Percentiles rank a stretch among this genome's conserved stretches.
Evolutionary conservation across 345 rosid genomes (phyloP).

Genomic region (Citrus hindsii): DNA sequence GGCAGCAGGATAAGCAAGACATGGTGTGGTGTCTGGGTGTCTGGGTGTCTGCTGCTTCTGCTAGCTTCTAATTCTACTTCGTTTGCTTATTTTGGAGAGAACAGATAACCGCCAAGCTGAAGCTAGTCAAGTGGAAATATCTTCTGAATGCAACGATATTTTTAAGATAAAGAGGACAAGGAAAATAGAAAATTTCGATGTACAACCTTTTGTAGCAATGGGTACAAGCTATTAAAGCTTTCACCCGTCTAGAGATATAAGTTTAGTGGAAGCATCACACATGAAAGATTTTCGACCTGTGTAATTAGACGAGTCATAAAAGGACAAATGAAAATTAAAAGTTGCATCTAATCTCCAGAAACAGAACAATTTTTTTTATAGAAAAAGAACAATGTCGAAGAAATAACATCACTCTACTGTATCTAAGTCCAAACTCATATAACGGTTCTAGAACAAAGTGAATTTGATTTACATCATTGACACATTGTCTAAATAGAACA

Average conservation of each 20-base stretch:
- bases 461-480: background rate
- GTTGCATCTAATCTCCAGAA: no score
- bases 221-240: background rate
- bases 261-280: no score
- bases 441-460: background rate
- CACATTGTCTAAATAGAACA: background rate
- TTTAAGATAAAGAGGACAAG: background rate
- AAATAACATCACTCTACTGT: no score
- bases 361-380: no score
- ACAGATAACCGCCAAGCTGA: background rate
- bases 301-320: no score
- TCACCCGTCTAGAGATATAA: no score
- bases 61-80: background rate
- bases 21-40: constrained; percentile 23
- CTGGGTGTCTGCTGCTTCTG: background rate
- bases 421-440: no score
- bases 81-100: background rate
- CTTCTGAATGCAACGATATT: background rate
- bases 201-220: background rate
- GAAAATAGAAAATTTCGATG: background rate
- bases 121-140: background rate
- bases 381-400: no score
- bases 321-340: no score
- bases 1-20: constrained; percentile 31
- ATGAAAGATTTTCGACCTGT: no score